Conservation (phyloP, 2,329 filamentous ascomycete genomes). For the Fonsecaea multimorphosa region DNA sequence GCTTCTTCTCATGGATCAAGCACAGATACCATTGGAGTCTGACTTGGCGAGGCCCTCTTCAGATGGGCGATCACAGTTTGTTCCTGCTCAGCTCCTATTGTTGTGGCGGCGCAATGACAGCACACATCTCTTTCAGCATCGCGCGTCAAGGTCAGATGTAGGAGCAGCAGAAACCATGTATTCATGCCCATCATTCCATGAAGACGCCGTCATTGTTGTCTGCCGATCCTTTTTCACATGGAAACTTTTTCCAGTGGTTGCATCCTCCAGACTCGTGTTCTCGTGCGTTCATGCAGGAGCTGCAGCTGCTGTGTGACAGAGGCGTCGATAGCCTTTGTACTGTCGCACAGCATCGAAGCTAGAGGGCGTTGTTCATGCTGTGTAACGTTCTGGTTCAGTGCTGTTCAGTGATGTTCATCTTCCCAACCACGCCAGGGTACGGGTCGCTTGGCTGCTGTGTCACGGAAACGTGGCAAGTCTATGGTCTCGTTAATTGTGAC, state of each 20-base stretch:
- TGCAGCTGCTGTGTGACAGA: constrained; percentile 11
- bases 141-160: not conserved
- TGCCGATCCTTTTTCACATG: not conserved
- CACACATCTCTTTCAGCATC: not conserved
- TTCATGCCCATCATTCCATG: not conserved
- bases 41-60: too few relatives aligned
- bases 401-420: not conserved
- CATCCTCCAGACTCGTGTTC: not conserved
- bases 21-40: too few relatives aligned
- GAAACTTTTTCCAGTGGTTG: not conserved
- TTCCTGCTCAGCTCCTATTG: not conserved
- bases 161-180: not conserved
- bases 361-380: not conserved
- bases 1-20: too few relatives aligned
- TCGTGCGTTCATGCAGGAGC: not conserved
- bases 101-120: not conserved
- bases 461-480: not conserved
- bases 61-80: too few relatives aligned
- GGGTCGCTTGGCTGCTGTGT: constrained; percentile 12
- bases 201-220: not conserved
- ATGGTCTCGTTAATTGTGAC: not conserved
- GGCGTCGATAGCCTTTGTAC: not conserved
- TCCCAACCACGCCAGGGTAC: not conserved
- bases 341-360: not conserved
- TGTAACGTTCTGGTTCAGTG: not conserved